Base-by-base conservation (phyloP, 2,329 filamentous ascomycete genomes). In the Ophiostoma tasmaniense region DNA sequence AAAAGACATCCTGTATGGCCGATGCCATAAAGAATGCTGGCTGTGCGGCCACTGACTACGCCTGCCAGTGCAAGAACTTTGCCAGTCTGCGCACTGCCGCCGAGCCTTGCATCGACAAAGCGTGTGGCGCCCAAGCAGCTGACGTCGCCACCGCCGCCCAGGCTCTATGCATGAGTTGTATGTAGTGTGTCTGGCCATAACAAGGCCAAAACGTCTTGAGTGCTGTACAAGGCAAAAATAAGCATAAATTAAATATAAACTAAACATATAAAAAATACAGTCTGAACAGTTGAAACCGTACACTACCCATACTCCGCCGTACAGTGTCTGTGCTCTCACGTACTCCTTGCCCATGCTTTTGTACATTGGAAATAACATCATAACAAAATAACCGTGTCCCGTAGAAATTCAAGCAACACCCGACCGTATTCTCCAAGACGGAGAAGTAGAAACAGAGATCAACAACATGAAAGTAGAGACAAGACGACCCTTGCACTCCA, bases 51-150 rank as follows among this genome's bases (percentile, higher is more conserved):
- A 62, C 50, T 37, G 70, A 71, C 55, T 71, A 69, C 42, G 70
- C 68, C 17, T 71, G 70, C 66, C 70, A 71, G 55, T 71, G 70
- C 68, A 65, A 66, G 52, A 69, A 64, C 37, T 65, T 69, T 59
- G 66, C 65, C 37, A 13, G 11, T 11, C 37, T 39, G 11, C 37
- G 37, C 37, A 39, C 37, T 14, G 37, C 37, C 37, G 37, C 37
- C 37, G 37, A 39, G 37, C 37, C 37, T 13, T 39, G 37, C 37
- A 39, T 39, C 37, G 37, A 39, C 37, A 39, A 39, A 13, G 37
- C 37, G 37, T 39, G 37, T 39, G 37, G 37, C 14, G 37, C 37
- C 10, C 37, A 39, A 39, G 37, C 37, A 3, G 37, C 37, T 13
- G 37, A 39, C 8, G 37, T 39, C 37, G 37, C 37, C 37, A 39